phyloP scores from a whole-genome alignment of 1,139 yeast species.

The Suhomyces terraborum region DNA sequence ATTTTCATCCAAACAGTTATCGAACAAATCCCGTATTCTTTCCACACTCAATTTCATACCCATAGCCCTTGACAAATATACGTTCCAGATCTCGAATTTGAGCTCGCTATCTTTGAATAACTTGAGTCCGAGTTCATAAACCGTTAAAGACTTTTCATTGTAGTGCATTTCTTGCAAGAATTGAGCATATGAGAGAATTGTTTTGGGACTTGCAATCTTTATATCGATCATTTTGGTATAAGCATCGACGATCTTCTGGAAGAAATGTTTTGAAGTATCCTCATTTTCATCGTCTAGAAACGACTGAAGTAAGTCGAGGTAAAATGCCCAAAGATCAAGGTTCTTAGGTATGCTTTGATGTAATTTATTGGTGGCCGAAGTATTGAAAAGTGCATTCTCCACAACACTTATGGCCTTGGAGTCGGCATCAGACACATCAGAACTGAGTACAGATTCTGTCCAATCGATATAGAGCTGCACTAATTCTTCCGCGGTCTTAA shows the following conservation, averaged over 20 bases:
- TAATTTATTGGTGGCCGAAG: conserved; percentile 30
- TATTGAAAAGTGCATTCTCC: conserved; percentile 44
- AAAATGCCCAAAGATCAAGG: conserved; percentile 70
- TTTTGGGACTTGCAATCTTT: conserved; percentile 70
- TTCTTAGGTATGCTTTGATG: conserved; percentile 57
- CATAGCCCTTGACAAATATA: conserved; percentile 57
- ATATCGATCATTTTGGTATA: conserved; percentile 63
- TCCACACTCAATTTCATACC: conserved; percentile 43
- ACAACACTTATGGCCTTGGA: conserved; percentile 56
- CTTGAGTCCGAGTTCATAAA: conserved; percentile 68
- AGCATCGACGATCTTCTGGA: conserved; percentile 32
- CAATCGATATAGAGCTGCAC: conserved; percentile 71
- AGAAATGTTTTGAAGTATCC: conserved; percentile 17
- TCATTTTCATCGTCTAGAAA: conserved; percentile 38
- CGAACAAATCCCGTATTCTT: conserved; percentile 72
- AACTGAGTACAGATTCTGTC: conserved; percentile 61
- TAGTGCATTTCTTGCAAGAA: conserved; percentile 55
- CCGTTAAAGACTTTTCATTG: conserved; percentile 55
- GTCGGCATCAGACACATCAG: conserved; percentile 39
- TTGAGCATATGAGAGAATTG: conserved; percentile 65
- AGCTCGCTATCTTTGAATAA: conserved; percentile 62
- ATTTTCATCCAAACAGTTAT: conserved; percentile 43
- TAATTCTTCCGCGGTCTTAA: conserved; percentile 59
- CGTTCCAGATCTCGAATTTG: conserved; percentile 68
- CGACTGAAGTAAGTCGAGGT: conserved; percentile 73